phyloP scores from a whole-genome alignment of 164 flowering plant species.

The Magnolia sinica region DNA sequence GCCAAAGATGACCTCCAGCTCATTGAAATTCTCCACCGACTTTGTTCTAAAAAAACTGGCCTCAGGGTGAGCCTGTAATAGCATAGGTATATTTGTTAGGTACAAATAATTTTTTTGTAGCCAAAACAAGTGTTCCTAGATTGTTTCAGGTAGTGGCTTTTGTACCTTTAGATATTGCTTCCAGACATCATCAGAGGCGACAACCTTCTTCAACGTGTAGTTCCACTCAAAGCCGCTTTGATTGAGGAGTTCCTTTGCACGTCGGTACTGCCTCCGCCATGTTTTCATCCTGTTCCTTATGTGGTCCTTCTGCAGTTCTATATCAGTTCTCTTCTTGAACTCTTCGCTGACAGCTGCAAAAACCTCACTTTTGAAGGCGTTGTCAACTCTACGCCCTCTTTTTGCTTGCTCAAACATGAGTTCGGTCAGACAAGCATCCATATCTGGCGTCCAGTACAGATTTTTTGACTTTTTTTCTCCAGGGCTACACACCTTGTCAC shows the following conservation, averaged over 20 bases:
- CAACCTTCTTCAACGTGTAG: background rate
- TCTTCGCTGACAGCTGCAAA: background rate
- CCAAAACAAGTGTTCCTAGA: background rate
- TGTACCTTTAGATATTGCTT: background rate
- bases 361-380: background rate
- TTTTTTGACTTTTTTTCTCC: background rate
- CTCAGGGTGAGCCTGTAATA: background rate
- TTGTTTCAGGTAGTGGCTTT: background rate
- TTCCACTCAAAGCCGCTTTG: constrained; percentile 2
- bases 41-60: background rate
- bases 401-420: background rate
- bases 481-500: background rate
- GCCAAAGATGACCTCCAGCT: background rate
- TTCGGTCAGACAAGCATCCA: background rate
- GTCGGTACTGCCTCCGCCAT: background rate
- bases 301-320: background rate
- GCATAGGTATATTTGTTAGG: background rate
- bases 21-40: background rate
- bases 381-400: background rate
- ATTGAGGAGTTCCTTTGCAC: background rate
- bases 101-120: background rate
- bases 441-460: background rate
- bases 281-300: background rate
- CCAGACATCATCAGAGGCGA: background rate
- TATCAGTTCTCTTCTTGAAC: background rate